phyloP scores from a whole-genome alignment of 2,329 filamentous ascomycete species.

The Microdochium trichocladiopsis region DNA sequence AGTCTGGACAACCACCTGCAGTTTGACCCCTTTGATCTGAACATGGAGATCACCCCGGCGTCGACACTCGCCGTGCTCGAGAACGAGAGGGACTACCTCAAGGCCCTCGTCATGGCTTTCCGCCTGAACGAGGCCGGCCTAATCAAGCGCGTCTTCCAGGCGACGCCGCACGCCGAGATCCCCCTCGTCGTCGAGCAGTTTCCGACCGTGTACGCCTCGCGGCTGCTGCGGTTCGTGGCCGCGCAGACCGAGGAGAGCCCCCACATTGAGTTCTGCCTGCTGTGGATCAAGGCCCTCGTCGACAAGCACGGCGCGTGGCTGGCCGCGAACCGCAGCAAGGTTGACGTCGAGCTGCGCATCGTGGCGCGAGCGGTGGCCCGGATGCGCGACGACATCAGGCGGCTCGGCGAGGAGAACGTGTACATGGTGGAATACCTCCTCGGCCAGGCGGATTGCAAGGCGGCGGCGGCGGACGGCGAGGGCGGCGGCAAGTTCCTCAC shows the following conservation, averaged over 20 bases:
- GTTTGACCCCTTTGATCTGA: slow-evolving; percentile 95
- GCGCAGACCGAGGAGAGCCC: slow-evolving; percentile 83
- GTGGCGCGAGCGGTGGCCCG: slow-evolving; percentile 73
- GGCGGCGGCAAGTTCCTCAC: neutral
- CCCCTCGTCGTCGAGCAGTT: slow-evolving; percentile 70
- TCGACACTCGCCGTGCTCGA: slow-evolving; percentile 67
- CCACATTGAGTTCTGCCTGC: slow-evolving; percentile 88
- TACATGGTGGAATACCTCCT: slow-evolving; percentile 83
- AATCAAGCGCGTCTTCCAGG: slow-evolving; percentile 79
- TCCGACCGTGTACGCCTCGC: slow-evolving; percentile 78
- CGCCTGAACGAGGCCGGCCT: slow-evolving; percentile 81
- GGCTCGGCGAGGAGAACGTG: slow-evolving; percentile 78
- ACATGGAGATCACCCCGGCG: slow-evolving; percentile 86
- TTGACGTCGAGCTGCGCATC: slow-evolving; percentile 77
- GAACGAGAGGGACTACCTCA: slow-evolving; percentile 71
- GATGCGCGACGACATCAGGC: slow-evolving; percentile 76
- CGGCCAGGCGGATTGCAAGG: slow-evolving; percentile 33
- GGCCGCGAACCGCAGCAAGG: slow-evolving; percentile 69
- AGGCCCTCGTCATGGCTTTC: slow-evolving; percentile 95
- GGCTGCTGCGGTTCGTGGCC: slow-evolving; percentile 80
- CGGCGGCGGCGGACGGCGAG: slow-evolving; percentile 3
- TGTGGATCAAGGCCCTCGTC: slow-evolving; percentile 83
- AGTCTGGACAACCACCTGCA: slow-evolving; percentile 76
- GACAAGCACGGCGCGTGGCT: slow-evolving; percentile 81
- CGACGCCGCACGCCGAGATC: slow-evolving; percentile 69